Evolutionary conservation across 768 basidiomycete species (phyloP), one percentile per base, ranked within the genome.

Genomic region (Pleurotus cornucopiae): DNA sequence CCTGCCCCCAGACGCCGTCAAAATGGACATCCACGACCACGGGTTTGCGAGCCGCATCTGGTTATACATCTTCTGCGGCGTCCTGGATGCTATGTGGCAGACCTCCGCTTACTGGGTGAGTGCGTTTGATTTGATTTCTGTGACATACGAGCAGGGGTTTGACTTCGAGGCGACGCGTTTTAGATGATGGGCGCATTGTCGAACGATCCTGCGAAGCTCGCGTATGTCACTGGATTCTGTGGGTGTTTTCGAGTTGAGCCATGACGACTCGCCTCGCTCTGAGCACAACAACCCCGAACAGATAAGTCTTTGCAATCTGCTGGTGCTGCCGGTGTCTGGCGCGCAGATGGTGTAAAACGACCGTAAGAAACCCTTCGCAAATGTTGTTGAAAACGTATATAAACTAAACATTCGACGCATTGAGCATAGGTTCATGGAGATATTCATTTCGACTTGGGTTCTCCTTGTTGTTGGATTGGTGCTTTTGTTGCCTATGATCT

Each of bases 61-160:
- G 69, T 69, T 92, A 4, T 90, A 85, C 69, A 80, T 88, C 58
- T 80, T 84, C 69, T 88, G 82, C 59, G 88, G 89, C 16, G 64
- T 92, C 11, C 75, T 91, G 57, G 91, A 92, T 61, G 76, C 90
- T 2, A 85, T 89, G 81, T 93, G 89, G 87, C 91, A 92, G 66
- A 89, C 86, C 2, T 83, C 83, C 0, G 82, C 85, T 5, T 90
- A 89, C 67, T 89, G 88, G 52, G 11, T 54, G 30, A 34, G 30
- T 34, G 30, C 30, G 1, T 34, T 9, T 34, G 30, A 34, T 34
- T 34, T 34, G 6, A 9, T 7, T 34, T 34, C 30, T 34, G 30
- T 34, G 30, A 9, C 7, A 34, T 34, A 34, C 30, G 30, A 11
- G 9, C 30, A 34, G 30, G 7, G 30, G 30, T 34, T 34, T 34